Evolutionary conservation across 2,329 filamentous ascomycete genomes (phyloP), one percentile per base, ranked within the genome.

Genomic region (Talaromyces sp.): DNA sequence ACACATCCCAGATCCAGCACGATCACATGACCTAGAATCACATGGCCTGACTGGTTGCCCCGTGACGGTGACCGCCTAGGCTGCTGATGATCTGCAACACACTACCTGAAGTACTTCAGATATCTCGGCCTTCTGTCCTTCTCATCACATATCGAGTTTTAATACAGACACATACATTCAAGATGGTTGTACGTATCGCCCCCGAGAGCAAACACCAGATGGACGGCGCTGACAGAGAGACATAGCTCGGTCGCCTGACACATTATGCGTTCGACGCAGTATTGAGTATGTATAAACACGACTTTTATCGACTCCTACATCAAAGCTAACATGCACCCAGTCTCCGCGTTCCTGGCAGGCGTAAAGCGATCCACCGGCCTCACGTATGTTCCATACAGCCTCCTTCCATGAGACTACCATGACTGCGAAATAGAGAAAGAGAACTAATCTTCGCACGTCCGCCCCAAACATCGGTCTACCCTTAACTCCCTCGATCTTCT

Each of bases 181-280:
- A 64, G 62, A 81, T 81, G 79, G 79, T 81, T 69, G 77, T 78
- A 70, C 71, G 77, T 77, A 88, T 22, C 5, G 16, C 27, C 19
- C 14, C 35, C 9, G 24, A 16, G 41, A 33, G 3, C n/a, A 24
- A 37, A 31, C 16, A 14, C 16, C 16, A 31, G 37, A n/a, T 16
- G 8, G 16, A 9, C n/a, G 14, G n/a, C 22, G 19, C 61, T 66
- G n/a, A 63, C 43, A 13, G 14, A 19, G 24, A 82, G 84, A 84
- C 82, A 81, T 89, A 97, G 94, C 85, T 98, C 81, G 94, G 93
- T 83, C 89, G 90, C 80, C 82, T 98, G 74, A 91, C 91, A 77
- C 94, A 98, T 83, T 97, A 96, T 83, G 92, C 93, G 75, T 94
- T 98, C 79, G 94, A 98, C 81, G 94, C 94, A 69, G 92, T 98